Evolutionary conservation across 768 basidiomycete species (phyloP), one percentile per base, ranked within the genome.

Genomic region (Boletus tylopilopsis): DNA sequence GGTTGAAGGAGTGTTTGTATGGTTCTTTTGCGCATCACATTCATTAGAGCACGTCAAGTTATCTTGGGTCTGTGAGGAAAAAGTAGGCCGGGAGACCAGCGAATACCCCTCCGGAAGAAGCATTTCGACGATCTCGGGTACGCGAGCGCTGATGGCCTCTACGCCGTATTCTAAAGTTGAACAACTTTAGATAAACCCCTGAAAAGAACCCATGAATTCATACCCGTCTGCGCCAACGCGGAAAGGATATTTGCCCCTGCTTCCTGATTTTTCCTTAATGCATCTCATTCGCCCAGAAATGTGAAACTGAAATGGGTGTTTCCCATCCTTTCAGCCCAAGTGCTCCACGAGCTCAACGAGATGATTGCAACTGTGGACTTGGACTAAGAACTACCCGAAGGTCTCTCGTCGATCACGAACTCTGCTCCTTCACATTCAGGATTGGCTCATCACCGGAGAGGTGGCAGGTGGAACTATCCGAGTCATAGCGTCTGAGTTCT

Each of bases 181-280:
- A 13, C 0, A 5, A 27, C 2, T 2, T 34, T 16, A 19, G 41
- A 6, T 3, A 19, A 1, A 13, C 4, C 12, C 7, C 40, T 9
- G 10, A 36, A 19, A 5, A 16, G 18, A 16, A 13, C n/a, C 13
- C 33, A 10, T 12, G n/a, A 36, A 22, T 16, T 1, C 50, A n/a
- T 53, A 61, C 62, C 38, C 1, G 59, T 63, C 36, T 45, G 56
- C 23, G 57, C 54, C 42, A 63, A 34, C 5, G 62, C 56, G 9
- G 49, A 61, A 11, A 63, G 60, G 13, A 64, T 56, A 7, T 36
- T 51, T 34, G 59, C 57, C 1, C 57, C 62, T 13, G 62, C 60
- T 27, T 63, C 64, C 47, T 61, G 62, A 6, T 3, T 11, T 25
- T 54, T 53, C 62, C 62, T n/a, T n/a, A n/a, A n/a, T n/a, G n/a